Evolutionary conservation across 1,284 basidiomycete genomes (phyloP).

Genomic region (Fistulina hepatica): DNA sequence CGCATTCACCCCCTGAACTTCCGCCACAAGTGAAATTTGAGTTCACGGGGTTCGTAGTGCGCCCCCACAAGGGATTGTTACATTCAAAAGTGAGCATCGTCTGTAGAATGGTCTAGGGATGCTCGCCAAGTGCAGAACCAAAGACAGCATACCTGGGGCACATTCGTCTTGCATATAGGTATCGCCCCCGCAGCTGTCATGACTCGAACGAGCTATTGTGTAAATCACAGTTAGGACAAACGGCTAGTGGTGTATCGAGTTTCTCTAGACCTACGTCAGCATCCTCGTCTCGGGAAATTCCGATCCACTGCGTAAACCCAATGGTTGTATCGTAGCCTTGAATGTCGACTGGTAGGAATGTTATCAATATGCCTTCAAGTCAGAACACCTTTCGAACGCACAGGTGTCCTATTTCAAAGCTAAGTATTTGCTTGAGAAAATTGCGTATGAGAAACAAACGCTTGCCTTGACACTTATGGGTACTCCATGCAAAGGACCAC

Average conservation of each 20-base stretch:
- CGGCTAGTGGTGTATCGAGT: not conserved
- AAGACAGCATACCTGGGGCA: no score
- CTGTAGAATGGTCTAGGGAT: no score
- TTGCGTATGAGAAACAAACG: not conserved
- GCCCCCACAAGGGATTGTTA: constrained; percentile 71
- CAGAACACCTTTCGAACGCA: constrained; percentile 21
- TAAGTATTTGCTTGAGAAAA: constrained; percentile 1
- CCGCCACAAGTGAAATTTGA: constrained; percentile 53
- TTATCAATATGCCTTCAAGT: constrained; percentile 10
- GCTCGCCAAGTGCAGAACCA: no score
- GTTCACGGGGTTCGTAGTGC: constrained; percentile 63
- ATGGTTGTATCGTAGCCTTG: constrained; percentile 57
- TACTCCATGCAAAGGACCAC: constrained; percentile 73
- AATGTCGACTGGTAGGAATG: constrained; percentile 38
- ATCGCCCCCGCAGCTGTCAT: constrained; percentile 42
- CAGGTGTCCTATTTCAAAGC: constrained; percentile 59
- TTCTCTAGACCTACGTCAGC: constrained; percentile 44
- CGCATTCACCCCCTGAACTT: constrained; percentile 71
- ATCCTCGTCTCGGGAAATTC: constrained; percentile 41
- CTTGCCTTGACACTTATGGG: constrained; percentile 53
- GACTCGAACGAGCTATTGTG: constrained; percentile 31
- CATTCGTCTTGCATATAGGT: constrained; percentile 47
- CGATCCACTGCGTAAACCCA: constrained; percentile 62
- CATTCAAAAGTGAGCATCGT: constrained; percentile 85
- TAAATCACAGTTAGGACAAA: not conserved